Evolutionary conservation across 2,329 filamentous ascomycete genomes (phyloP).

Genomic region (Fusarium nanum): DNA sequence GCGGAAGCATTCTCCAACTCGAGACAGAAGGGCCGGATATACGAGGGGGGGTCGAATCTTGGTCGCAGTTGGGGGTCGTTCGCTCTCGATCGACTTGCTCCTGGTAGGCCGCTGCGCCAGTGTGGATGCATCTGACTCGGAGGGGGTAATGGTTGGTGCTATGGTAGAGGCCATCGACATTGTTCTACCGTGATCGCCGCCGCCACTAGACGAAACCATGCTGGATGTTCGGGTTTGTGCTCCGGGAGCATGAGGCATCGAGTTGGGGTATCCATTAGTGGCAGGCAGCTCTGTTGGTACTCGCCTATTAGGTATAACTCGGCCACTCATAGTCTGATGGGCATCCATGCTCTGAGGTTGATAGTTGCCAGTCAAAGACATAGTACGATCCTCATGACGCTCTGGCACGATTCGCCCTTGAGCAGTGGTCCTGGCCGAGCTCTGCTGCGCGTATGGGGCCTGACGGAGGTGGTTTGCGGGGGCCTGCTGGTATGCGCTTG

Average conservation of each 20-base stretch:
- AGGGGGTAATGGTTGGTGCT: slow-evolving; percentile 74
- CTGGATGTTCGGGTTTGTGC: slow-evolving; percentile 69
- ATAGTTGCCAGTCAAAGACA: slow-evolving; percentile 88
- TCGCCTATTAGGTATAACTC: slow-evolving; percentile 82
- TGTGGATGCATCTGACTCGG: slow-evolving; percentile 64
- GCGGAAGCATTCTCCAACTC: slow-evolving; percentile 91
- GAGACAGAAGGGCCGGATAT: slow-evolving; percentile 93
- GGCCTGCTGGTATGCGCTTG: slow-evolving; percentile 70
- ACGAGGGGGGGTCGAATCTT: slow-evolving; percentile 83
- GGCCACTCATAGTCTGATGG: slow-evolving; percentile 93
- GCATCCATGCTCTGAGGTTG: slow-evolving; percentile 78
- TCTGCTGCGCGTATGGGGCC: slow-evolving; percentile 73
- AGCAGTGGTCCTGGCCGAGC: slow-evolving; percentile 83
- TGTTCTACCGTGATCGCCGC: slow-evolving; percentile 67
- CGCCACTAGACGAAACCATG: slow-evolving; percentile 67
- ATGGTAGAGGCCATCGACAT: slow-evolving; percentile 95
- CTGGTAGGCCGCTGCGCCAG: slow-evolving; percentile 68
- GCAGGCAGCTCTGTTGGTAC: slow-evolving; percentile 57
- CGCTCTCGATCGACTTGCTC: slow-evolving; percentile 65
- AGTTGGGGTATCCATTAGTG: slow-evolving; percentile 52
- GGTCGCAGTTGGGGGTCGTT: slow-evolving; percentile 65
- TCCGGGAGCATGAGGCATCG: slow-evolving; percentile 61
- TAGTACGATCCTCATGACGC: slow-evolving; percentile 89
- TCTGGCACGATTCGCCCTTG: slow-evolving; percentile 93
- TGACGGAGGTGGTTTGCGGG: slow-evolving; percentile 83